Percentiles rank a stretch among this genome's conserved stretches.
Conservation (phyloP, 164 flowering plant genomes). For the Dillenia turbinata region DNA sequence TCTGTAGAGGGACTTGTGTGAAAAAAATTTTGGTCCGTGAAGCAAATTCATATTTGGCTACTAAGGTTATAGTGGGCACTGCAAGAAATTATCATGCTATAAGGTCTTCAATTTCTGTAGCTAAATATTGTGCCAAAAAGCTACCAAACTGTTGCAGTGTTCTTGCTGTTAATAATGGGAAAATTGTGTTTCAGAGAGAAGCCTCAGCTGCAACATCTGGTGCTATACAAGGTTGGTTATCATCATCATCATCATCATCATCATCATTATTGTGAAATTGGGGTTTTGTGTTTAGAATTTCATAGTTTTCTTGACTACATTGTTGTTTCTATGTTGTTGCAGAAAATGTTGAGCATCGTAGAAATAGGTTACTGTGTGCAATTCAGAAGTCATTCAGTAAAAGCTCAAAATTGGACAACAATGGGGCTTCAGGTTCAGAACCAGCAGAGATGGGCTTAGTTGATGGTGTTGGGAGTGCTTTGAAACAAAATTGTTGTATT, state of each 20-base stretch:
- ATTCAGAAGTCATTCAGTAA: constrained; percentile 38
- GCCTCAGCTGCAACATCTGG: constrained; percentile 6
- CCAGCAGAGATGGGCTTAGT: background rate
- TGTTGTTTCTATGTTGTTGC: constrained; percentile 3
- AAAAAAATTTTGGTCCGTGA: constrained; percentile 63
- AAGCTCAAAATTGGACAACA: constrained; percentile 26
- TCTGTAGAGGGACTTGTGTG: constrained; percentile 72
- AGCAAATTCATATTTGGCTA: constrained; percentile 52
- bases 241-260: background rate
- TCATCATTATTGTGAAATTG: background rate
- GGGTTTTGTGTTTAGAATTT: background rate
- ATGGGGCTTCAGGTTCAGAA: constrained; percentile 7
- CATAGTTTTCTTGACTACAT: background rate
- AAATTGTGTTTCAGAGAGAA: constrained; percentile 63
- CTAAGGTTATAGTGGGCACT: constrained; percentile 63
- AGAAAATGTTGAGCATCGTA: constrained; percentile 26
- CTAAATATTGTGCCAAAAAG: constrained; percentile 79
- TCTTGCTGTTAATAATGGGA: constrained; percentile 82
- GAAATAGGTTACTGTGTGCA: constrained; percentile 32
- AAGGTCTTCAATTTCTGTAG: constrained; percentile 57
- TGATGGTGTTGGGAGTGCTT: constrained; percentile 5
- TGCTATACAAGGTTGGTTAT: constrained; percentile 24
- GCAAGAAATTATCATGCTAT: constrained; percentile 38
- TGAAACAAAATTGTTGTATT: constrained; percentile 41
- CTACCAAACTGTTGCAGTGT: constrained; percentile 60